Evolutionary conservation across 2,329 filamentous ascomycete species (phyloP).

Genomic region (Aspergillus sp.): DNA sequence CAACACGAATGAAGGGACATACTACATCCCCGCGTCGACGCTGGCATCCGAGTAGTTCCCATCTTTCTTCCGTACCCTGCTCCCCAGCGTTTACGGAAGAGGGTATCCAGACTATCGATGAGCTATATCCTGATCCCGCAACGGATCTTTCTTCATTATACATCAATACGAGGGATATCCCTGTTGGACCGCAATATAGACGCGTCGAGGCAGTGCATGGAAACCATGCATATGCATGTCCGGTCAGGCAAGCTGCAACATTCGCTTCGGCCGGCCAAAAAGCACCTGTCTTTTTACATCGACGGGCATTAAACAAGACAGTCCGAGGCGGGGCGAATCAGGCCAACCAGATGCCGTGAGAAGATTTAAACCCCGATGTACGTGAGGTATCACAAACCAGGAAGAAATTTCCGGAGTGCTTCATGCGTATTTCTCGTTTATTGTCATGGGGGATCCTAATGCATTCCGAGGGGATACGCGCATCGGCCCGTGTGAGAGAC

Average conservation of each 20-base stretch:
- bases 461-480: constrained; percentile 18
- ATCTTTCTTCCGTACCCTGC: constrained; percentile 52
- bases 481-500: constrained; percentile 30
- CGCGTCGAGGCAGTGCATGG: constrained; percentile 43
- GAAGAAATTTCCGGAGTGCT: constrained; percentile 35
- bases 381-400: constrained; percentile 30
- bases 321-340: constrained; percentile 41
- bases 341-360: constrained; percentile 43
- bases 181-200: constrained; percentile 46
- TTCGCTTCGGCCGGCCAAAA: constrained; percentile 26
- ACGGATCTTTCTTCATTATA: constrained; percentile 23
- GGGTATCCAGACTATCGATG: constrained; percentile 50
- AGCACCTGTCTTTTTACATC: constrained; percentile 43
- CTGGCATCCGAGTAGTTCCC: constrained; percentile 47
- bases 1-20: constrained; percentile 60
- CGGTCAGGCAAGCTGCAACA: constrained; percentile 40
- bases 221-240: constrained; percentile 44
- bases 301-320: constrained; percentile 45
- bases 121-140: constrained; percentile 55
- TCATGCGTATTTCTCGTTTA: constrained; percentile 45
- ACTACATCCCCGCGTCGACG: constrained; percentile 51
- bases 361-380: constrained; percentile 34
- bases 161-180: constrained; percentile 13
- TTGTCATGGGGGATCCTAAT: constrained; percentile 41
- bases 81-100: constrained; percentile 47